Evolutionary conservation across 2,329 filamentous ascomycete genomes (phyloP), one percentile per base, ranked within the genome.

Genomic region (Ophiostoma perfectum): DNA sequence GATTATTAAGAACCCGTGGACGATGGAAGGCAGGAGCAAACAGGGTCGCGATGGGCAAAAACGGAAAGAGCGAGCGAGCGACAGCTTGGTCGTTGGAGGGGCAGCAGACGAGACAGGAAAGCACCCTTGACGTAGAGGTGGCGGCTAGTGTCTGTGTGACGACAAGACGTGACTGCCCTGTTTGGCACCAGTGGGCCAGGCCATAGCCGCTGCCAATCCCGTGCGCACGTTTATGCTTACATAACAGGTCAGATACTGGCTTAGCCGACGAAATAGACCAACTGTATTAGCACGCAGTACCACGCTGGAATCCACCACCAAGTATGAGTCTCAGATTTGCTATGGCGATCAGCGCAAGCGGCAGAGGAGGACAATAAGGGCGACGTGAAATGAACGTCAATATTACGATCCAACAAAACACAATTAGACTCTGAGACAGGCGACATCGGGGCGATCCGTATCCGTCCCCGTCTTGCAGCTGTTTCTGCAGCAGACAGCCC

Each of bases 291-390:
- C 27, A 27, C 27, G 27, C 27, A 27, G 27, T 27, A 27, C 27
- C 27, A 60, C 27, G 14, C 27, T 39, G 27, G 55, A 60, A 60
- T 60, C 16, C 12, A 11, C 5, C 55, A 55, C 49, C 55, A 60
- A 39, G 38, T 38, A 60, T 62, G 58, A 39, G 38, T 62, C 58
- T 18, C 58, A 42, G 14, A n/a, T 41, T 62, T 36, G 58, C 58
- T 38, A 41, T 62, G 36, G 58, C 12, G 58, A 62, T n/a, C 27
- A 27, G 27, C 27, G 58, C 38, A 41, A 62, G 41, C 58, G 36
- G 38, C 49, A 14, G n/a, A 14, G 49, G 27, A 9, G 4, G 52
- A 58, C 49, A 55, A 39, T 11, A 27, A 27, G 27, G 27, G 27
- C 27, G 27, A 27, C 27, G 27, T 27, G 27, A 27, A 27, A 27